A percentile compares a stretch with the other conserved stretches of the same genome.
Evolutionary conservation across 768 basidiomycete species (phyloP).

Genomic region (Leccinum sublutescens): DNA sequence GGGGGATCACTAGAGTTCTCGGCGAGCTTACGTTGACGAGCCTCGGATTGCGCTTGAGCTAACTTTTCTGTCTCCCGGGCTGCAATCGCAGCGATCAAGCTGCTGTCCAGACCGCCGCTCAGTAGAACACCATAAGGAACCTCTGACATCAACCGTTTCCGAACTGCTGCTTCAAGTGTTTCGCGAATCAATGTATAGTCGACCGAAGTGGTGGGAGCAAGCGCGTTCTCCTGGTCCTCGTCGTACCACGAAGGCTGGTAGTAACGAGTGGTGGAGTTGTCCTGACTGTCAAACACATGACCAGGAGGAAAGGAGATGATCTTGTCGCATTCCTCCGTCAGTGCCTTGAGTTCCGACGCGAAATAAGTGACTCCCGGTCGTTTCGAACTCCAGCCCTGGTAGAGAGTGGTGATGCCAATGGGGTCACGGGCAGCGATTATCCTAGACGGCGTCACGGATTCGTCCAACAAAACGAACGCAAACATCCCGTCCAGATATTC

Average conservation of each 20-base stretch:
- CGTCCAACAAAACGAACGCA: slow-evolving; percentile 94
- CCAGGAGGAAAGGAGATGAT: slow-evolving; percentile 97
- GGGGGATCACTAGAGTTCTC: slow-evolving; percentile 55
- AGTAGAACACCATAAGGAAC: slow-evolving; percentile 97
- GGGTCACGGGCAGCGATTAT: slow-evolving; percentile 97
- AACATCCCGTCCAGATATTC: slow-evolving; percentile 95
- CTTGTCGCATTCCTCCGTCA: slow-evolving; percentile 89
- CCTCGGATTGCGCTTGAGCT: slow-evolving; percentile 71
- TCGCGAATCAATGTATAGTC: slow-evolving; percentile 74
- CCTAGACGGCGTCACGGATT: slow-evolving; percentile 83
- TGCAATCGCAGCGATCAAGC: slow-evolving; percentile 93
- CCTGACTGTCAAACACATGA: slow-evolving; percentile 89
- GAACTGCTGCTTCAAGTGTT: slow-evolving; percentile 86
- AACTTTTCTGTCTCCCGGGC: slow-evolving; percentile 94
- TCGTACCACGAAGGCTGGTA: slow-evolving; percentile 89
- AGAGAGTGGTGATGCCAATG: slow-evolving; percentile 95
- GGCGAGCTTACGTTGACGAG: slow-evolving; percentile 57
- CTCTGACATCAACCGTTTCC: slow-evolving; percentile 97
- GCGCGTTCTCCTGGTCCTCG: slow-evolving; percentile 63
- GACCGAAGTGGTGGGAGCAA: slow-evolving; percentile 52
- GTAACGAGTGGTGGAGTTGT: slow-evolving; percentile 76
- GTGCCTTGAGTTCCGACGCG: slow-evolving; percentile 92
- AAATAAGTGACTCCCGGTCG: slow-evolving; percentile 86
- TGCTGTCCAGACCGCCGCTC: slow-evolving; percentile 93
- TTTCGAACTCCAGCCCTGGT: slow-evolving; percentile 90